Evolutionary conservation across 208 protist genomes (phyloP).

Genomic region (Acanthamoeba triangularis): DNA sequence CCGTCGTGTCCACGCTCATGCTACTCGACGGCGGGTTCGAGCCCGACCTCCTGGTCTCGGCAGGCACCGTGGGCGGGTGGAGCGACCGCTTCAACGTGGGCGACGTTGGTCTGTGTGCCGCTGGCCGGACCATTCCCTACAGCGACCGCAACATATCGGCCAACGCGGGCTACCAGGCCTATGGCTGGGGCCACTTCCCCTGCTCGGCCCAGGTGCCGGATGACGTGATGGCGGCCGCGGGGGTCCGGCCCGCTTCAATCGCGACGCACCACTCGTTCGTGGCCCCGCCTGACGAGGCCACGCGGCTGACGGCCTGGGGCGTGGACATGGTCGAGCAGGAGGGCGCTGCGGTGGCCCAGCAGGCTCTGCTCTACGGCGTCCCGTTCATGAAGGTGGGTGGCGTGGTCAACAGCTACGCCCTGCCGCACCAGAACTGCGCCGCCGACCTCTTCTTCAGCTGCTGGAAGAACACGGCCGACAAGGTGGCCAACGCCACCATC

Average conservation of each 20-base stretch:
- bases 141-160: not conserved
- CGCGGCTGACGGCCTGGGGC: not conserved
- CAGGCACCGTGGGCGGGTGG: not conserved
- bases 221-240: not conserved
- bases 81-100: not conserved
- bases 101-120: not conserved
- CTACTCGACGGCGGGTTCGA: not conserved
- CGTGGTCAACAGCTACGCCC: not conserved
- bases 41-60: not conserved
- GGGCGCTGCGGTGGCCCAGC: not conserved
- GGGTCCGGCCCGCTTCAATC: not conserved
- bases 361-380: not conserved
- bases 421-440: not conserved
- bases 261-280: not conserved
- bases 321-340: not conserved
- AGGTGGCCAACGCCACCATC: not conserved
- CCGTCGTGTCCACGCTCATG: not conserved
- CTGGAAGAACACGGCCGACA: not conserved
- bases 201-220: not conserved
- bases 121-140: not conserved
- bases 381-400: not conserved
- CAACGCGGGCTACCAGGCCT: not conserved
- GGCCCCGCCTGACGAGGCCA: not conserved
- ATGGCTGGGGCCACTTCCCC: not conserved
- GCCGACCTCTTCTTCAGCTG: not conserved